Percentiles rank a stretch among this genome's conserved stretches.
Conservation (phyloP, 164 flowering plant genomes). For the Hamamelis virginiana region DNA sequence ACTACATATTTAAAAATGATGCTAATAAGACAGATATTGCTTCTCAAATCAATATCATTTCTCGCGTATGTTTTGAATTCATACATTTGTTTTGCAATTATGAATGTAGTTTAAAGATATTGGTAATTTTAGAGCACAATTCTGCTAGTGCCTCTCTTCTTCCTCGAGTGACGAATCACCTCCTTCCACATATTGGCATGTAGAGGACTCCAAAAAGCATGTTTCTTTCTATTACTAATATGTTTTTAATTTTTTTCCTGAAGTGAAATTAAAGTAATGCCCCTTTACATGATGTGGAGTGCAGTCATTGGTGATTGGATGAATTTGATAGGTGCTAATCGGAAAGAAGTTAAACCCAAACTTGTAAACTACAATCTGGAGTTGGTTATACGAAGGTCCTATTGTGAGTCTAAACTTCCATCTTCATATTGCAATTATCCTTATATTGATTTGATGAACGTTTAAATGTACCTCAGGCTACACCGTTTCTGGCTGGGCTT, state of each 20-base stretch:
- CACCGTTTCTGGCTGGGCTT: slow-evolving; percentile 44
- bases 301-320: background rate
- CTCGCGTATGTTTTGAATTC: background rate
- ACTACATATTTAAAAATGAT: too few species aligned
- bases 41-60: background rate
- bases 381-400: background rate
- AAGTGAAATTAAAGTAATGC: background rate
- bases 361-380: background rate
- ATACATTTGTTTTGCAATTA: background rate
- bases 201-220: background rate
- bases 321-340: background rate
- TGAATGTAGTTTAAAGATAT: background rate
- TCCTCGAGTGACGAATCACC: background rate
- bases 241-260: too few species aligned
- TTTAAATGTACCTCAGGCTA: slow-evolving; percentile 28
- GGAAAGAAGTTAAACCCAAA: background rate
- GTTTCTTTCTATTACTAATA: too few species aligned
- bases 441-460: background rate
- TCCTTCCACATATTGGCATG: background rate
- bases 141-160: background rate
- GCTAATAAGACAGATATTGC: background rate
- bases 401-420: background rate
- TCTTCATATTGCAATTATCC: background rate
- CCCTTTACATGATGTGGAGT: background rate
- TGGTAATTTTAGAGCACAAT: background rate